Conservation (phyloP, 768 basidiomycete species). For the Xerocomus potaroensis region DNA sequence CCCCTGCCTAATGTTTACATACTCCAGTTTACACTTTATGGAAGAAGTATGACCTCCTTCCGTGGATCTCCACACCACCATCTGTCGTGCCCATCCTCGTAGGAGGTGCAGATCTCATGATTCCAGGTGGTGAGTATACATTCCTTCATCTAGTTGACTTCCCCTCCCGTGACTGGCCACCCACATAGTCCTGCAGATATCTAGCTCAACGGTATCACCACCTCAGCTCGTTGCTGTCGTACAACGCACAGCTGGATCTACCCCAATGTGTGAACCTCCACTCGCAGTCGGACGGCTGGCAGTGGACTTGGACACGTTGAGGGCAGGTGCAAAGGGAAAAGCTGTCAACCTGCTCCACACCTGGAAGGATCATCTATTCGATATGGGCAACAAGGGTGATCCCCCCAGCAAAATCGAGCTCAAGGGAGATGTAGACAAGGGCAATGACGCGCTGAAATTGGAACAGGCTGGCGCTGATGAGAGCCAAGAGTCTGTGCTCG, state of each 20-base stretch:
- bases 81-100: slow-evolving; percentile 67
- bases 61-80: slow-evolving; percentile 65
- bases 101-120: slow-evolving; percentile 86
- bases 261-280: slow-evolving; percentile 38
- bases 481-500: slow-evolving; percentile 7
- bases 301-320: slow-evolving; percentile 46
- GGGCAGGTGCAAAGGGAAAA: slow-evolving; percentile 63
- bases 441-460: slow-evolving; percentile 10
- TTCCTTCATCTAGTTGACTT: not conserved
- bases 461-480: slow-evolving; percentile 3
- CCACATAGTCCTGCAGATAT: slow-evolving; percentile 51
- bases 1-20: not conserved
- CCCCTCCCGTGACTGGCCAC: not conserved
- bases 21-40: slow-evolving; percentile 67
- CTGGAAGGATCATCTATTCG: slow-evolving; percentile 75
- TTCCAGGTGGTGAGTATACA: slow-evolving; percentile 65
- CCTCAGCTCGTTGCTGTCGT: slow-evolving; percentile 62
- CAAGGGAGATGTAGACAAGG: slow-evolving; percentile 8
- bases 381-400: slow-evolving; percentile 61
- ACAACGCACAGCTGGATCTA: slow-evolving; percentile 38
- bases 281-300: slow-evolving; percentile 77
- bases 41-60: slow-evolving; percentile 67
- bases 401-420: slow-evolving; percentile 43
- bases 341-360: slow-evolving; percentile 70
- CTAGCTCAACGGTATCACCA: slow-evolving; percentile 35